These are phyloP conservation scores for Poterioochromonas sp. DNA, from an alignment of 352 stramenopile genomes.

Conservation along the genomic window DNA sequence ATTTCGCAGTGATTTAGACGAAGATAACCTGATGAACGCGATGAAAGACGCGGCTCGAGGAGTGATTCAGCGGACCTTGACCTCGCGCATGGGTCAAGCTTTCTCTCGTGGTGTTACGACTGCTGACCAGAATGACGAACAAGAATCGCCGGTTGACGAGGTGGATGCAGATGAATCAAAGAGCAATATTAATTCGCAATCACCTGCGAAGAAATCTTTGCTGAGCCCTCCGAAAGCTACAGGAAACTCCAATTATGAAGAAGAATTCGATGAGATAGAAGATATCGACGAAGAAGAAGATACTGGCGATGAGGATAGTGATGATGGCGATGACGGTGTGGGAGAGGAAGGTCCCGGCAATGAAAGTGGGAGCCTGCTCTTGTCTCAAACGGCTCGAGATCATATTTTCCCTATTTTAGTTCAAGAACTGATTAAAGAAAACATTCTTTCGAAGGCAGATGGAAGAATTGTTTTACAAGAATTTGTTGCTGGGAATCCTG, in stretches of 20 bases:
- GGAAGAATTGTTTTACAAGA: not conserved
- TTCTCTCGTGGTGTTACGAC: not conserved
- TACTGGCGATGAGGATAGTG: not conserved
- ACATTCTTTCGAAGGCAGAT: not conserved
- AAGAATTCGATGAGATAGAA: not conserved
- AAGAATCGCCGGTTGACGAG: not conserved
- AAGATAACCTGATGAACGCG: not conserved
- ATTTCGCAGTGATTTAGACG: not conserved
- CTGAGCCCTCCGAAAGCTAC: not conserved
- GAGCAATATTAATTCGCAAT: not conserved
- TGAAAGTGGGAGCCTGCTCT: not conserved
- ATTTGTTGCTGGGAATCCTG: not conserved
- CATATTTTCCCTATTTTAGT: conserved; percentile 32
- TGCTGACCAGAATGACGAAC: not conserved
- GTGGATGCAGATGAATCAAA: not conserved
- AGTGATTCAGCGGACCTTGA: not conserved
- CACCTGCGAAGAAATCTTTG: not conserved
- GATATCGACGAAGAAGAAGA: conserved; percentile 20
- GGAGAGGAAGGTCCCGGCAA: not conserved
- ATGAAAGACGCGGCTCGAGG: not conserved
- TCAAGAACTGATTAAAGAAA: conserved; percentile 12
- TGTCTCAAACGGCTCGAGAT: not conserved
- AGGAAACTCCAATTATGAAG: not conserved
- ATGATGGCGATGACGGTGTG: conserved; percentile 2
- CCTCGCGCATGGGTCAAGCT: not conserved